Percentiles rank a stretch among this genome's conserved stretches.
phyloP scores from a whole-genome alignment of 306 rosid genomes.

The Malus orientalis region DNA sequence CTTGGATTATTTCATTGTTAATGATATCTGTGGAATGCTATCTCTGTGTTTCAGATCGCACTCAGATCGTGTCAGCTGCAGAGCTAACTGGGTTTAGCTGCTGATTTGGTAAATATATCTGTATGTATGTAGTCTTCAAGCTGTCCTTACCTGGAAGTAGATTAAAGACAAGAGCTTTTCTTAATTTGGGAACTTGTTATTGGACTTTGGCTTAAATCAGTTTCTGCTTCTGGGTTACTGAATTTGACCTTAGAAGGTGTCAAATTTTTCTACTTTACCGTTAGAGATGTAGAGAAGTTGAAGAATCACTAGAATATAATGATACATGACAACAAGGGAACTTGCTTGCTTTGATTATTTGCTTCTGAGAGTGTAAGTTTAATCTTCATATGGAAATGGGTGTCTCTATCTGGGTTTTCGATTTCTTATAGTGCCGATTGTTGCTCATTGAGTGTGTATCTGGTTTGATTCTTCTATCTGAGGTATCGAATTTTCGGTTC shows the following conservation, averaged over 20 bases:
- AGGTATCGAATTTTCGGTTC: not conserved
- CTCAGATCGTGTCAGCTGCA: conserved; percentile 22
- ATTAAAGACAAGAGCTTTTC: not conserved
- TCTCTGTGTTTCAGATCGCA: conserved; percentile 29
- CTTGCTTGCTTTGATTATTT: conserved; percentile 16
- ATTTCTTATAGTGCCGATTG: not conserved
- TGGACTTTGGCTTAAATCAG: conserved; percentile 2
- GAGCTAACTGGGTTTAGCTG: not conserved
- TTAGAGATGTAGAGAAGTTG: not conserved
- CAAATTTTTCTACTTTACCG: not conserved
- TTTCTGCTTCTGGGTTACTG: not conserved
- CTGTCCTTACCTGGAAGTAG: conserved; percentile 5
- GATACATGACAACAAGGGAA: conserved; percentile 3
- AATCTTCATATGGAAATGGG: conserved; percentile 20
- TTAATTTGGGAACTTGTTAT: conserved; percentile 5
- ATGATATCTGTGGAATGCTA: not conserved
- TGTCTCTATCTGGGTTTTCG: conserved; percentile 18
- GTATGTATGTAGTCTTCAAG: not conserved
- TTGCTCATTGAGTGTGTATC: conserved; percentile 14
- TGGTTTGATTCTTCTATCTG: conserved; percentile 16
- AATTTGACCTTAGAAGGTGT: not conserved
- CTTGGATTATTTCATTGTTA: not conserved
- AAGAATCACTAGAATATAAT: not conserved
- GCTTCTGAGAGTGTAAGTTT: conserved; percentile 20
- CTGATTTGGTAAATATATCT: not conserved